Evolutionary conservation across 352 stramenopile genomes (phyloP), one percentile per base, ranked within the genome.

Genomic region (Pythium periplocum): DNA sequence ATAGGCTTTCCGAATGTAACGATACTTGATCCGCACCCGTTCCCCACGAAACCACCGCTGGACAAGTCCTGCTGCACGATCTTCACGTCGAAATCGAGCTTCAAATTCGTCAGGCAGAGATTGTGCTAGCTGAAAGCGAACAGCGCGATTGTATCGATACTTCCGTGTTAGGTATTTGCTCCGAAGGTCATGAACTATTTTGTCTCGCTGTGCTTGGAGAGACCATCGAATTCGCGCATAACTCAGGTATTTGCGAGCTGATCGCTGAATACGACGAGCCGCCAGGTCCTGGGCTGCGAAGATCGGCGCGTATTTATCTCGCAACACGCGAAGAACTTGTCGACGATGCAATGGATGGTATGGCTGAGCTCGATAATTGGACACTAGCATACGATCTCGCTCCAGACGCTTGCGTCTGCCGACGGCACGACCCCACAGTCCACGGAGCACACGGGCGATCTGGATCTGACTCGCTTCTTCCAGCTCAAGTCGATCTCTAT

Each of bases 381-480:
- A 31, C 35, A 86, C 67, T 0, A 71, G 49, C 36, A 44, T 12
- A 6, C 44, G 33, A 39, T 80, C 52, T 4, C 64, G 46, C 2
- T 67, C 62, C 1, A 48, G 49, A 10, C 67, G 64, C 1, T 56
- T 55, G 30, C n/a, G 30, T 0, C 42, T 46, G 2, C 63, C 75
- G 8, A 6, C 47, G 26, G 67, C 57, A 8, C 81, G 70, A 0
- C 69, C 81, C 67, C 78, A 86, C 30, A 90, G 68, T 0, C 81
- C 81, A 7, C 81, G 68, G 2, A 88, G 48, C 1, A 89, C 66
- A 1, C 76, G 71, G 0, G 75, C 76, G 32, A 92, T 83, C 60
- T 89, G 75, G 5, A 80, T 49, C 52, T 92, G 81, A 26, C 74
- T 86, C 6, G 73, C 68, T 50, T 85, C 69, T 62, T 92, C 76